Conservation (phyloP, 495 filamentous ascomycete genomes). For the Massariosphaeria phaeospora region DNA sequence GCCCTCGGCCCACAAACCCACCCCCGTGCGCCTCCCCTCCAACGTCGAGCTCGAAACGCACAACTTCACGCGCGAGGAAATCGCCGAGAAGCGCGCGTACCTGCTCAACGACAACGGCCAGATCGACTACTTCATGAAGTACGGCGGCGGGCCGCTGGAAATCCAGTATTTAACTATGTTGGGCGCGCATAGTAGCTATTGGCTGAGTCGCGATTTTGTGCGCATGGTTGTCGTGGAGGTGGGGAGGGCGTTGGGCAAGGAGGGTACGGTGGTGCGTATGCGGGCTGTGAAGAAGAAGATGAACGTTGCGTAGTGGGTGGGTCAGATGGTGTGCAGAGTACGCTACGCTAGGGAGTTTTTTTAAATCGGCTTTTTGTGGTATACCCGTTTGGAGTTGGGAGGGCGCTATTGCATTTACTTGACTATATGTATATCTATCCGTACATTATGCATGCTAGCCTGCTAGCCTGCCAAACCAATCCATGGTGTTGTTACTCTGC, state of each 20-base stretch:
- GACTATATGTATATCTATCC: too few species aligned
- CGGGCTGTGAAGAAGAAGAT: constrained; percentile 63
- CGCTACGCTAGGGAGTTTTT: too few species aligned
- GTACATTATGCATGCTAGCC: too few species aligned
- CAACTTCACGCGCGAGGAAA: constrained; percentile 86
- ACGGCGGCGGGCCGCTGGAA: constrained; percentile 75
- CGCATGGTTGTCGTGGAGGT: constrained; percentile 82
- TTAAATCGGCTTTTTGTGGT: too few species aligned
- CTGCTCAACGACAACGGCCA: constrained; percentile 94
- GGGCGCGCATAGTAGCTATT: constrained; percentile 93
- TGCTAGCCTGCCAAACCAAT: too few species aligned
- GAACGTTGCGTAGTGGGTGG: constrained; percentile 1
- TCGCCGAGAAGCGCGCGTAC: constrained; percentile 82
- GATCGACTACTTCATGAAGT: constrained; percentile 80
- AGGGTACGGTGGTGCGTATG: constrained; percentile 61
- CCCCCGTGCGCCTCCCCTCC: constrained; percentile 62
- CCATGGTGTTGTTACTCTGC: too few species aligned
- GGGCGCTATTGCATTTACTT: too few species aligned
- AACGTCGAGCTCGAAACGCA: constrained; percentile 93
- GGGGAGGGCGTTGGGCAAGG: constrained; percentile 66
- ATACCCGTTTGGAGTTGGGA: too few species aligned
- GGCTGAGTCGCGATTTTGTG: constrained; percentile 79
- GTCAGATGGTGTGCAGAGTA: too few species aligned
- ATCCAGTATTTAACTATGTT: constrained; percentile 97
- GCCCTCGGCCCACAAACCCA: constrained; percentile 18